Conservation (phyloP, 805 yeast species). For the Cyberlindnera americana region DNA sequence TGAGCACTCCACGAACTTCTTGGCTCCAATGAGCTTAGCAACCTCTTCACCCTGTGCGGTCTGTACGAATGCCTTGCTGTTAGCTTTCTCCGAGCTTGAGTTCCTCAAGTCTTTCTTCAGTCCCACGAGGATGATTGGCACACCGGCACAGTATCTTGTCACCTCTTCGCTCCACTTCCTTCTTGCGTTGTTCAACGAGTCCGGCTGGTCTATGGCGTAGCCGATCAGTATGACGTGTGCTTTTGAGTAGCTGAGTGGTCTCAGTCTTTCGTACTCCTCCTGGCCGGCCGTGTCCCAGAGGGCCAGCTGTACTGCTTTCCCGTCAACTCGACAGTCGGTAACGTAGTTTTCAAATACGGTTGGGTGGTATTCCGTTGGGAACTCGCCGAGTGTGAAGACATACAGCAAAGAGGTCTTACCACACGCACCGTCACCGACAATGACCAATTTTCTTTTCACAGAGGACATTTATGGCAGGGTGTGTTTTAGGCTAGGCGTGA, state of each 20-base stretch:
- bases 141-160: slow-evolving; percentile 70
- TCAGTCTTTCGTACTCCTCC: slow-evolving; percentile 86
- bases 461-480: slow-evolving; percentile 9
- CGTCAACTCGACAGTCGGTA: slow-evolving; percentile 91
- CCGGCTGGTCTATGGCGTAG: slow-evolving; percentile 81
- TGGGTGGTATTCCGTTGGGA: slow-evolving; percentile 90
- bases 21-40: slow-evolving; percentile 79
- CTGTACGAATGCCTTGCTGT: slow-evolving; percentile 47
- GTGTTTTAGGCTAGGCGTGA: not conserved
- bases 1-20: slow-evolving; percentile 80
- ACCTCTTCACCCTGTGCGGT: slow-evolving; percentile 56
- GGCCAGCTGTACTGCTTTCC: slow-evolving; percentile 83
- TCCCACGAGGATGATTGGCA: slow-evolving; percentile 77
- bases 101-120: slow-evolving; percentile 77
- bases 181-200: slow-evolving; percentile 77
- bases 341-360: slow-evolving; percentile 94
- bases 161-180: slow-evolving; percentile 89
- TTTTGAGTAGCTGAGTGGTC: slow-evolving; percentile 84
- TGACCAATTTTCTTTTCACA: slow-evolving; percentile 72
- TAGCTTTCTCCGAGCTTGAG: slow-evolving; percentile 32
- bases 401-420: slow-evolving; percentile 89
- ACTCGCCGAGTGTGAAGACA: slow-evolving; percentile 89
- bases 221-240: slow-evolving; percentile 86
- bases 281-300: slow-evolving; percentile 98
- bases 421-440: slow-evolving; percentile 94